Evolutionary conservation across 2,329 filamentous ascomycete genomes (phyloP), one percentile per base, ranked within the genome.

Genomic region (Fusarium abutilonis): DNA sequence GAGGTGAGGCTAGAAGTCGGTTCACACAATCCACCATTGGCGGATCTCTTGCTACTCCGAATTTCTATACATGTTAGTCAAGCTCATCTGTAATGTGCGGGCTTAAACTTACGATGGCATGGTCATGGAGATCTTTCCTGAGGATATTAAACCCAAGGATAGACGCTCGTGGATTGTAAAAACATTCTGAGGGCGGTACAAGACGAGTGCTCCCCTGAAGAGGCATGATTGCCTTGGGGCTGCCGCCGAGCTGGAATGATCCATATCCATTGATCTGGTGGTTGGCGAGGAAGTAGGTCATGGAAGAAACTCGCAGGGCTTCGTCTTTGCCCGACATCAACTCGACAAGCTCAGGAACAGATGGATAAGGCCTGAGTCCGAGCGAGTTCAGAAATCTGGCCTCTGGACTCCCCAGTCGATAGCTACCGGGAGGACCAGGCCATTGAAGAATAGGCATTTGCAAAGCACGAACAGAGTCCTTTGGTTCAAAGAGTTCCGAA

Each of bases 31-130:
- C 86, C 1, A 82, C 80, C 60, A 98, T 90, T 0, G 88, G 86
- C 1, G 96, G 95, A 73, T 99, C 89, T 49, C 84, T 78, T n/a
- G 85, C 84, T 6, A 99, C 93, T 1, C 93, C 93, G 69, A 99
- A 93, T 77, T 95, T 94, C 51, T 83, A 36, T 29, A 9, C 11
- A 35, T 17, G 35, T 68, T 63, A 69, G 66, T 28, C 7, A 14
- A 17, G 21, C 3, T 3, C 34, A n/a, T 4, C 2, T 17, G 23
- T 6, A 3, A 34, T 11, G 4, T 40, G 60, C 64, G 26, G 26
- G 28, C 4, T 19, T n/a, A n/a, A n/a, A 66, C 79, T 71, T 73
- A 81, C 79, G 62, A 75, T 81, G 14, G 93, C 91, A 78, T 98
- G 92, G 10, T 84, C 78, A 58, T 91, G 88, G n/a, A 98, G 82